Conservation (phyloP, 306 rosid species). For the Lathyrus oleraceus region DNA sequence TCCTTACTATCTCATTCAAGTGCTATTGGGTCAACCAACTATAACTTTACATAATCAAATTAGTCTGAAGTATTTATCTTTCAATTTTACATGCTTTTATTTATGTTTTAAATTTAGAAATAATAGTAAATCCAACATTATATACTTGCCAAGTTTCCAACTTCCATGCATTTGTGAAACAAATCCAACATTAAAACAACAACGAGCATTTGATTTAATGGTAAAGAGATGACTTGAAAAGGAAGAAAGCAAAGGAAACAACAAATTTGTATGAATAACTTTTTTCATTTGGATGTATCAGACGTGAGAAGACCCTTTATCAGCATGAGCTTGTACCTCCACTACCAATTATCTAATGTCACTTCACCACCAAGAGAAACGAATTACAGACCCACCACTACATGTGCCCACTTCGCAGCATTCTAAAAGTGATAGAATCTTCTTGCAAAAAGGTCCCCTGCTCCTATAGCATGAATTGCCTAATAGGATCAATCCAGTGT, state of each 20-base stretch:
- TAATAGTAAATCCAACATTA: not conserved
- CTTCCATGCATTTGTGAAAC: conserved; percentile 16
- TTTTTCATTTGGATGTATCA: not conserved
- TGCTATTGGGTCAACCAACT: too few relatives aligned
- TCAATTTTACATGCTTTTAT: too few relatives aligned
- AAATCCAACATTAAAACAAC: not conserved
- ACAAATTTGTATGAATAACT: too few relatives aligned
- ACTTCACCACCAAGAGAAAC: conserved; percentile 84
- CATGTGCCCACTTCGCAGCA: conserved; percentile 94
- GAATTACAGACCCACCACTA: conserved; percentile 82
- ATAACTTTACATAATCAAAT: too few relatives aligned
- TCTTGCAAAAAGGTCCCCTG: conserved; percentile 91
- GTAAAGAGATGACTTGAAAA: too few relatives aligned
- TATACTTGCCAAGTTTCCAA: not conserved
- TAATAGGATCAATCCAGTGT: too few relatives aligned
- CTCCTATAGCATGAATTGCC: conserved; percentile 80
- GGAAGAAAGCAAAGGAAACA: too few relatives aligned
- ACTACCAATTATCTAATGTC: conserved; percentile 57
- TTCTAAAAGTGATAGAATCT: conserved; percentile 69
- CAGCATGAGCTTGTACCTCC: conserved; percentile 92
- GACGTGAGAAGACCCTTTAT: conserved; percentile 62
- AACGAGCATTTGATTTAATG: too few relatives aligned
- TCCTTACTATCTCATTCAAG: too few relatives aligned
- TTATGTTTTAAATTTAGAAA: not conserved
- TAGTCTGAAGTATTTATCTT: too few relatives aligned